phyloP scores from a whole-genome alignment of 2,329 filamentous ascomycete genomes.

The Blastomyces silverae region DNA sequence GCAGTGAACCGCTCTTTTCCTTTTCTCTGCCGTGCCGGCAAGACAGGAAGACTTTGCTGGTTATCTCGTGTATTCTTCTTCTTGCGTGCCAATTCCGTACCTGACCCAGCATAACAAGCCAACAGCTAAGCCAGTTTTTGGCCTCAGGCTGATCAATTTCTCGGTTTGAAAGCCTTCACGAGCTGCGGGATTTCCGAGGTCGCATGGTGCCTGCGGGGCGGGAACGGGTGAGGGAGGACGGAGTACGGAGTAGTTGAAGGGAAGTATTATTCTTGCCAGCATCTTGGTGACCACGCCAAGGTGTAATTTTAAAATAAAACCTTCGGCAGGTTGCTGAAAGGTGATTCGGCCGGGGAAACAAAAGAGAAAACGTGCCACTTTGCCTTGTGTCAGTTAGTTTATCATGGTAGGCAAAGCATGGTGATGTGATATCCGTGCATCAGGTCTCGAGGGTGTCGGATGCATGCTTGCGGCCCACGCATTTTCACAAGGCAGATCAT shows the following conservation, averaged over 20 bases:
- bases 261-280: not conserved
- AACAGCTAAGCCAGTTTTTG: not conserved
- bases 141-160: not conserved
- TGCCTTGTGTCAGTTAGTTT: not conserved
- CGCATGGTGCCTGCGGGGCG: not conserved
- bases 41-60: not conserved
- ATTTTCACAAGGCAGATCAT: constrained; percentile 4
- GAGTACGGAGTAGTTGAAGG: not conserved
- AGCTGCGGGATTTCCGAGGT: constrained; percentile 2
- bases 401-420: constrained; percentile 4
- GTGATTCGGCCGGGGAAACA: constrained; percentile 10
- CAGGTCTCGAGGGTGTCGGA: not conserved
- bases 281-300: not conserved
- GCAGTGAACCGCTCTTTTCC: not conserved
- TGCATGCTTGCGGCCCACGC: constrained; percentile 1
- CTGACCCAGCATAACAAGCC: not conserved
- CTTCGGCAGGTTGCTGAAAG: not conserved
- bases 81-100: not conserved
- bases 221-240: not conserved
- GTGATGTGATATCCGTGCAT: constrained; percentile 9
- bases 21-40: not conserved
- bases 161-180: not conserved
- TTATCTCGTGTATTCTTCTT: not conserved
- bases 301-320: not conserved
- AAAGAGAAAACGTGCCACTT: constrained; percentile 4